Conservation (phyloP, 768 basidiomycete genomes). For the Fibroporia radiculosa region DNA sequence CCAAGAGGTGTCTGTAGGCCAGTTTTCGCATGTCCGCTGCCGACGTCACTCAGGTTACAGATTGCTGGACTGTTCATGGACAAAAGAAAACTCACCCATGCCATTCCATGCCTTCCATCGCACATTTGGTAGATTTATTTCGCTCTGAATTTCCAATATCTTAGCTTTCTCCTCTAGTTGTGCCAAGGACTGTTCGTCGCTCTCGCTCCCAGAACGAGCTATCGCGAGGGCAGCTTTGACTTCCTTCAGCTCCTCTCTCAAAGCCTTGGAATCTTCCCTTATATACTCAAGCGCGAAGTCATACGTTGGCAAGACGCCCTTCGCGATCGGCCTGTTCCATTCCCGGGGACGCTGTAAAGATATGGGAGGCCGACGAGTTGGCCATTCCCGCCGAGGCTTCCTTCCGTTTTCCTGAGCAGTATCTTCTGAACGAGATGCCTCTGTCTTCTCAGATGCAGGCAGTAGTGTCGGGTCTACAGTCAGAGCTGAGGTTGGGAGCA, state of each 20-base stretch:
- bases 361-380: slow-evolving; percentile 42
- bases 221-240: slow-evolving; percentile 24
- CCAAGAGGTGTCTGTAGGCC: slow-evolving; percentile 71
- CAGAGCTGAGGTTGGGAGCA: slow-evolving; percentile 6
- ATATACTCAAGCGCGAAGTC: slow-evolving; percentile 79
- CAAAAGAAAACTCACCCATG: slow-evolving; percentile 48
- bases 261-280: slow-evolving; percentile 44
- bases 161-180: slow-evolving; percentile 39
- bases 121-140: slow-evolving; percentile 77
- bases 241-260: slow-evolving; percentile 37
- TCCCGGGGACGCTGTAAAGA: slow-evolving; percentile 42
- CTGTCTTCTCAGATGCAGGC: neutral
- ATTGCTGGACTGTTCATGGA: neutral
- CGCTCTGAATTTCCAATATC: slow-evolving; percentile 70
- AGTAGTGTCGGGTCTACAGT: slow-evolving; percentile 6
- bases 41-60: neutral
- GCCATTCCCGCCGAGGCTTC: slow-evolving; percentile 6
- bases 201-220: slow-evolving; percentile 20
- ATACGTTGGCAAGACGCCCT: slow-evolving; percentile 67
- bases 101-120: slow-evolving; percentile 74
- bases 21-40: slow-evolving; percentile 61
- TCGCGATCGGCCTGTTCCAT: slow-evolving; percentile 58
- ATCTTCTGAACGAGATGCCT: neutral
- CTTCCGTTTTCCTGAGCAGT: slow-evolving; percentile 5
- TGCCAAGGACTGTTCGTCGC: slow-evolving; percentile 33